phyloP scores from a whole-genome alignment of 1,284 basidiomycete genomes.

The Afroboletus lepidellus region DNA sequence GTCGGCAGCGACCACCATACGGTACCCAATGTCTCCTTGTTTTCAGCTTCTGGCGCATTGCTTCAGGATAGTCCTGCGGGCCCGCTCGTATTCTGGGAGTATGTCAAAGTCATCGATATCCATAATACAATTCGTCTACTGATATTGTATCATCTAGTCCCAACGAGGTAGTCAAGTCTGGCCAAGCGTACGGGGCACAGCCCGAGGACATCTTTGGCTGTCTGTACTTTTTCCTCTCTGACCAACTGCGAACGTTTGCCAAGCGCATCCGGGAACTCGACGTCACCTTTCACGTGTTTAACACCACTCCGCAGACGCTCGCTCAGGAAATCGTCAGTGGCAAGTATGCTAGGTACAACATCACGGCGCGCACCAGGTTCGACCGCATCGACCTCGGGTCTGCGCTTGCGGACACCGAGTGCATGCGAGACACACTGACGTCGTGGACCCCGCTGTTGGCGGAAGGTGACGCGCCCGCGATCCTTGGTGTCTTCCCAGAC shows the following conservation, averaged over 20 bases:
- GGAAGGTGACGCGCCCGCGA: constrained; percentile 22
- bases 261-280: constrained; percentile 33
- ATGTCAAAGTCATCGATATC: constrained; percentile 24
- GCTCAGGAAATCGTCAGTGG: constrained; percentile 17
- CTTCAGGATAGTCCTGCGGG: constrained; percentile 31
- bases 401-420: constrained; percentile 33
- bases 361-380: constrained; percentile 33
- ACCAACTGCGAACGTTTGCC: constrained; percentile 38
- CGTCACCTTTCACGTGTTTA: constrained; percentile 33
- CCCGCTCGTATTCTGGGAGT: constrained; percentile 43
- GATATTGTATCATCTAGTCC: constrained; percentile 10
- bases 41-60: constrained; percentile 34
- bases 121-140: neutral
- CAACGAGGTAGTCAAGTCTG: constrained; percentile 30
- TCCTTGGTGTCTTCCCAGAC: constrained; percentile 42
- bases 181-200: constrained; percentile 35
- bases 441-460: constrained; percentile 38
- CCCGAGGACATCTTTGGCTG: constrained; percentile 44
- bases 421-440: constrained; percentile 27
- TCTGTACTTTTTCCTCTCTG: constrained; percentile 43
- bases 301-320: constrained; percentile 27
- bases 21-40: constrained; percentile 38
- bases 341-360: constrained; percentile 17
- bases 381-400: constrained; percentile 43
- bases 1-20: constrained; percentile 36